Evolutionary conservation across 208 protist genomes (phyloP), one percentile per base, ranked within the genome.

Genomic region (Tetramitus jugosus): DNA sequence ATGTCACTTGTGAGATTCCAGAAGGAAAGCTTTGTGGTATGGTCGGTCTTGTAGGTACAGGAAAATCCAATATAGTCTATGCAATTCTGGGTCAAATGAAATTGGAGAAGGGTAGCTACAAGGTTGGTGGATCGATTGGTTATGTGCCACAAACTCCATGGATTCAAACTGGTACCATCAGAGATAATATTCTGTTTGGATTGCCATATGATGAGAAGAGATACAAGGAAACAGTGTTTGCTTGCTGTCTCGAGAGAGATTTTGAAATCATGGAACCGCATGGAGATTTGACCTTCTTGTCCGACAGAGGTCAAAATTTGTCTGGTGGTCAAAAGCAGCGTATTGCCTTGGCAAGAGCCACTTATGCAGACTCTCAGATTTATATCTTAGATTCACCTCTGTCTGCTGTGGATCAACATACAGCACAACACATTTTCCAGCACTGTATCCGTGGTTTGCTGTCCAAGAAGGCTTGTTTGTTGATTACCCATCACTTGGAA

Each of bases 401-500:
- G 14, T 56, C 77, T 23, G 83, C 83, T 20, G 6, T 85, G n/a
- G 84, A 97, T 45, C 7, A 49, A 35, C 42, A 74, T 20, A 35
- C 26, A 33, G 26, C 8, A 10, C n/a, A 43, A 67, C 23, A 8
- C 33, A 42, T 67, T 67, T 67, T 42, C 29, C 31, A 42, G 7
- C 6, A 67, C 6, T 67, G 61, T 42, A 39, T 67, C 26, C 6
- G 8, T 26, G 23, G 10, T 14, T 42, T 67, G 26, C 42, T 67
- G 23, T n/a, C 29, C 1, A 62, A 68, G 37, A 94, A 91, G 76
- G 95, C 94, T 17, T 85, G 92, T 10, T 76, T 98, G 4, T 84
- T 98, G 0, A 92, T 94, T 7, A 97, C 94, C 8, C 94, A 97
- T 84, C 91, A 94, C 56, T 52, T 97, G 29, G 92, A 97, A 76